Base-by-base conservation (phyloP, 2,329 filamentous ascomycete genomes). In the Talaromyces marneffei region DNA sequence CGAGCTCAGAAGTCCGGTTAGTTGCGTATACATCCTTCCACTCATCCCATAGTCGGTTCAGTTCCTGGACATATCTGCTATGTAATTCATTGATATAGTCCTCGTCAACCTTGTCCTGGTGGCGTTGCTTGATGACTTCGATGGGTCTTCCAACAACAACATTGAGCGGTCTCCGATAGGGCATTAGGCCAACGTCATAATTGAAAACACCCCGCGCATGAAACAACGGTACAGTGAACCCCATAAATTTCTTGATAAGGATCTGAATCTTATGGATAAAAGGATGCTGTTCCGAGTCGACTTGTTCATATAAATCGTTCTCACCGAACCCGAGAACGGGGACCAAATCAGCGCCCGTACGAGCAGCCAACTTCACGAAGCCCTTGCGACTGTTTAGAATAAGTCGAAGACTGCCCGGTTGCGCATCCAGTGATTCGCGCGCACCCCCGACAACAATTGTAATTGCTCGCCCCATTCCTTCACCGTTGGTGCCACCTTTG, bases 101-200 rank as follows among this genome's bases (percentile, higher is more conserved):
- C 63, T 88, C 84, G 25, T 87, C 83, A 0, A 93, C 89, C 63
- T 86, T 85, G 35, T 83, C 78, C 37, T 73, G 69, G 20, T 82
- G 77, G 64, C 82, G 79, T 55, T 82, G 75, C 69, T 83, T 82
- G 56, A 83, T 78, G 5, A 96, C 88, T 64, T 81, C 80, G 64
- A 97, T 91, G 0, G 93, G 92, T 57, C 84, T 82, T 3, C 93
- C 93, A 14, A 96, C 90, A 12, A 99, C 92, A 53, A 97, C 85
- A 71, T 97, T 94, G 62, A 99, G 80, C 10, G 91, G 88, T 56
- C 87, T 82, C 12, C 94, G 86, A 74, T 97, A 97, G 0, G 94
- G 94, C 90, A 97, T 92, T 69, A 97, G 79, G 3, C 94, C 94
- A 14, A 97, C 91, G 73, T 99, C 94, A 72, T 99, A 97, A 75